phyloP scores from a whole-genome alignment of 2,329 filamentous ascomycete genomes.

The Pochonia chlamydosporia region DNA sequence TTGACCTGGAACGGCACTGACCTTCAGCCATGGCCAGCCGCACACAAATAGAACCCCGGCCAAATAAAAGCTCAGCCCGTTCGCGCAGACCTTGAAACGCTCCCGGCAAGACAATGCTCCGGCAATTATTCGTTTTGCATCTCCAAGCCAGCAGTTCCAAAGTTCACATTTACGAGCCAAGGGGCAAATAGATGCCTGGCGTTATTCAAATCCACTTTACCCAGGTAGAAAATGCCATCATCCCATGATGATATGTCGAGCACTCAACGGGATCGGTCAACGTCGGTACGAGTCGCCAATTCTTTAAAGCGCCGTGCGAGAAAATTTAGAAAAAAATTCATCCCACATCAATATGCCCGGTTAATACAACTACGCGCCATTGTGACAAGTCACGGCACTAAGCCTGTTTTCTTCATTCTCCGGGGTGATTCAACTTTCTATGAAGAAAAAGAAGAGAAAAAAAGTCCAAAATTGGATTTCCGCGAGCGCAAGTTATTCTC shows the following conservation, averaged over 20 bases:
- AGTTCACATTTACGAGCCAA: too few species aligned
- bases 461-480: neutral
- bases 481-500: neutral
- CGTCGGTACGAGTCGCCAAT: slow-evolving; percentile 52
- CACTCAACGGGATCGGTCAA: slow-evolving; percentile 61
- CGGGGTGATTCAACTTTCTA: slow-evolving; percentile 55
- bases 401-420: slow-evolving; percentile 49
- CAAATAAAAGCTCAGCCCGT: too few species aligned
- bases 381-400: slow-evolving; percentile 32
- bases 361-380: slow-evolving; percentile 50
- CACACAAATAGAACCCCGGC: too few species aligned
- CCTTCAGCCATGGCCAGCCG: too few species aligned
- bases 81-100: too few species aligned
- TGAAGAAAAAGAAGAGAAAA: slow-evolving; percentile 27
- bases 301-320: slow-evolving; percentile 54
- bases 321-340: slow-evolving; percentile 10
- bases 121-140: too few species aligned
- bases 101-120: too few species aligned
- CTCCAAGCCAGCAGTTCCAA: too few species aligned
- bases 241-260: slow-evolving; percentile 45
- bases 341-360: slow-evolving; percentile 48
- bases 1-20: too few species aligned
- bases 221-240: too few species aligned
- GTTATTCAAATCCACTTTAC: too few species aligned
- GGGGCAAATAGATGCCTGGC: too few species aligned